Conservation (phyloP, 768 basidiomycete genomes). For the Auricularia heimuer region DNA sequence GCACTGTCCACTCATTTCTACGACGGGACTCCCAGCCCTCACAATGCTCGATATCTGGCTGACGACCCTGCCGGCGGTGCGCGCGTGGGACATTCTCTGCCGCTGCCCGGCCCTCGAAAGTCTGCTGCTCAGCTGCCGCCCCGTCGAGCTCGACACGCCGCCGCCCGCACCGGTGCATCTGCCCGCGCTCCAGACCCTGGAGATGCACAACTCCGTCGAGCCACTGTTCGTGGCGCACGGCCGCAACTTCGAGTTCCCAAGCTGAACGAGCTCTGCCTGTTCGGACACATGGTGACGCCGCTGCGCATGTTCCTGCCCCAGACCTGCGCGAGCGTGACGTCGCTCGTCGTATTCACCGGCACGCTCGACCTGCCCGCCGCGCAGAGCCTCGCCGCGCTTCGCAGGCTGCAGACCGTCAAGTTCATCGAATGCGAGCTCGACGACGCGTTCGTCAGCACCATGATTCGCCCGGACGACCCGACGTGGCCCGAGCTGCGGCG, state of each 20-base stretch:
- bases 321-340: background rate
- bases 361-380: background rate
- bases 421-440: conserved; percentile 1
- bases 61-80: background rate
- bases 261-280: background rate
- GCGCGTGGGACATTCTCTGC: background rate
- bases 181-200: background rate
- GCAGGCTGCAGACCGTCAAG: background rate
- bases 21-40: background rate
- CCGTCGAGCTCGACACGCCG: background rate
- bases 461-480: background rate
- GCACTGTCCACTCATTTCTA: background rate
- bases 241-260: background rate
- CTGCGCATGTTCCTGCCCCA: background rate
- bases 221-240: background rate
- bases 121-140: background rate
- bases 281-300: background rate
- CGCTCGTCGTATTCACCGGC: conserved; percentile 1
- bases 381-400: background rate
- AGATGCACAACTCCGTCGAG: background rate
- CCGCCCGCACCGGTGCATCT: background rate
- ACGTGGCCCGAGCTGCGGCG: conserved; percentile 1
- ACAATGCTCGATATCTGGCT: background rate
- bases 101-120: background rate
- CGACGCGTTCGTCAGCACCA: background rate